Percentiles rank a stretch among this genome's conserved stretches.
Conservation (phyloP, 1,139 yeast species). For the Yamadazyma sp. region DNA sequence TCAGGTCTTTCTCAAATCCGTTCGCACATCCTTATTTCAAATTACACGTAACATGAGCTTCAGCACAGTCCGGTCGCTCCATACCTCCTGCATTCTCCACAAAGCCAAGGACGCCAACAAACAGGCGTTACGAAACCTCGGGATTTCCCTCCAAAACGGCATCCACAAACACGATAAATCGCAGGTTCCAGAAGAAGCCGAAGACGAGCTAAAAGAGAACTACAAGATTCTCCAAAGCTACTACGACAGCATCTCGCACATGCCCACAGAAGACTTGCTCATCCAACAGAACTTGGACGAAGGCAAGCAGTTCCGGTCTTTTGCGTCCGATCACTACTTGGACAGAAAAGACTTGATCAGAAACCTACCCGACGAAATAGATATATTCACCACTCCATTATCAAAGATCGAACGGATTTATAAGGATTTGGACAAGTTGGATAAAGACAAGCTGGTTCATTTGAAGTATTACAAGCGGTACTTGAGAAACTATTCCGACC, state of each 20-base stretch:
- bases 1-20: no score
- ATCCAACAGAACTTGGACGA: slow-evolving; percentile 41
- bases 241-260: slow-evolving; percentile 35
- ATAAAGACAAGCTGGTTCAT: slow-evolving; percentile 40
- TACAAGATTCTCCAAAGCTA: slow-evolving; percentile 15
- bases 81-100: background rate
- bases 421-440: slow-evolving; percentile 31
- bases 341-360: slow-evolving; percentile 36
- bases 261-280: slow-evolving; percentile 39
- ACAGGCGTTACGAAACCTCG: slow-evolving; percentile 10
- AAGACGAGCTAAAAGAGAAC: slow-evolving; percentile 8
- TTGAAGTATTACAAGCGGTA: slow-evolving; percentile 37
- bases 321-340: slow-evolving; percentile 36
- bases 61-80: slow-evolving; percentile 1
- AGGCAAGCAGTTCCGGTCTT: slow-evolving; percentile 35
- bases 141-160: slow-evolving; percentile 10
- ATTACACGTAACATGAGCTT: no score
- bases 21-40: no score
- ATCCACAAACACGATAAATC: slow-evolving; percentile 8
- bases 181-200: slow-evolving; percentile 6
- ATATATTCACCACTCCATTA: slow-evolving; percentile 28
- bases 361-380: slow-evolving; percentile 40
- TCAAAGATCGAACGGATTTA: slow-evolving; percentile 33
- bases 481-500: slow-evolving; percentile 34
- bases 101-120: slow-evolving; percentile 13